Evolutionary conservation across 1,139 yeast species (phyloP).

Genomic region (Blastobotrys serpentis): DNA sequence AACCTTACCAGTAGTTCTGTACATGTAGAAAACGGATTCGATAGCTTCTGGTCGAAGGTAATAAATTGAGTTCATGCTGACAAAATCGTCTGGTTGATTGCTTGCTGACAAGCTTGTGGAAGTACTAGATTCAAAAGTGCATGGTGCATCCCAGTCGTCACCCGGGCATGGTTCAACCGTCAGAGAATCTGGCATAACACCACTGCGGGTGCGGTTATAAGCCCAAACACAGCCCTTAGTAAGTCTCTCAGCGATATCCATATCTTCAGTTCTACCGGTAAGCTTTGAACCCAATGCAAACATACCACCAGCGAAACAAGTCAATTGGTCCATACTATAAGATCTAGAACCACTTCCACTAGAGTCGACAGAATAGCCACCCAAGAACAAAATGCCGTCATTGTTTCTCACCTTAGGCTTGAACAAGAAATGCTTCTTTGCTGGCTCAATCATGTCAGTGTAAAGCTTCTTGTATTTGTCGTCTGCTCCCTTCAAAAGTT

Average conservation of each 20-base stretch:
- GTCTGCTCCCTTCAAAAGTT: constrained; percentile 49
- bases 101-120: constrained; percentile 15
- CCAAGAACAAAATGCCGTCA: constrained; percentile 48
- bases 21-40: constrained; percentile 71
- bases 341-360: constrained; percentile 15
- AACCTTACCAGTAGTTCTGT: constrained; percentile 69
- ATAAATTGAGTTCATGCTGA: constrained; percentile 49
- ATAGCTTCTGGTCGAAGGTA: constrained; percentile 73
- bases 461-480: constrained; percentile 39
- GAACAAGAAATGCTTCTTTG: constrained; percentile 44
- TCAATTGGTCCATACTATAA: constrained; percentile 52
- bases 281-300: constrained; percentile 66
- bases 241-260: constrained; percentile 57
- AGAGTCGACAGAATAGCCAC: constrained; percentile 40
- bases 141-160: constrained; percentile 14
- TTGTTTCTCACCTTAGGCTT: constrained; percentile 44
- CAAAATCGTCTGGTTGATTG: constrained; percentile 40
- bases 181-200: constrained; percentile 49
- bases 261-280: constrained; percentile 49
- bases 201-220: constrained; percentile 47
- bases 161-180: constrained; percentile 41
- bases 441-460: constrained; percentile 40
- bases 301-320: constrained; percentile 63
- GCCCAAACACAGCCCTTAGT: constrained; percentile 69
- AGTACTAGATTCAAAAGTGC: constrained; percentile 42